Evolutionary conservation across 2,329 filamentous ascomycete species (phyloP).

Genomic region (Chrysoporthe cubensis): DNA sequence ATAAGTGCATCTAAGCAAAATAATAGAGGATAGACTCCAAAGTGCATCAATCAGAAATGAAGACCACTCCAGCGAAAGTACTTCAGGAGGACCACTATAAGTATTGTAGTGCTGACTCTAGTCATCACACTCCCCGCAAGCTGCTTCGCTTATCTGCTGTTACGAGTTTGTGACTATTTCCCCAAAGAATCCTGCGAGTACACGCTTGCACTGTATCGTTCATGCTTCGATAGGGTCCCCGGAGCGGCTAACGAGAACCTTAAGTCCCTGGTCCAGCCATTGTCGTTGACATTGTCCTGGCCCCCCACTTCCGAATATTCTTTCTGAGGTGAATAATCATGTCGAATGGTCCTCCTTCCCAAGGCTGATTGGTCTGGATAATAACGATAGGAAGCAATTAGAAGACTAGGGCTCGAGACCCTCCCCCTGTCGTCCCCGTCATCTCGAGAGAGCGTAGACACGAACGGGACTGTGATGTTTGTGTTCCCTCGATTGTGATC

Average conservation of each 20-base stretch:
- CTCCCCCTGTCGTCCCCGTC: background rate
- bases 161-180: background rate
- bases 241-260: background rate
- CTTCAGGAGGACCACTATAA: too few relatives aligned
- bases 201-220: background rate
- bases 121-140: too few relatives aligned
- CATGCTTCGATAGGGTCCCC: background rate
- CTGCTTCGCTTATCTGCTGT: background rate
- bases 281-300: background rate
- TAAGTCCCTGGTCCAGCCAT: too few relatives aligned
- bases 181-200: background rate
- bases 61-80: too few relatives aligned
- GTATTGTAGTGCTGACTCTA: too few relatives aligned
- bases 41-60: too few relatives aligned
- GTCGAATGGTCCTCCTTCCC: background rate
- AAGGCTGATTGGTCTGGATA: background rate
- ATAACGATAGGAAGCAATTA: too few relatives aligned
- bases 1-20: too few relatives aligned
- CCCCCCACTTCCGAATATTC: background rate
- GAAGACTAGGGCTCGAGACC: background rate
- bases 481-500: background rate
- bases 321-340: background rate
- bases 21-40: too few relatives aligned
- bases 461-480: background rate
- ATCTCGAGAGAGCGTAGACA: background rate